These are phyloP conservation scores for Tetrahymena elliotti DNA, from an alignment of 73 alveolate species.

Conservation along the genomic window DNA sequence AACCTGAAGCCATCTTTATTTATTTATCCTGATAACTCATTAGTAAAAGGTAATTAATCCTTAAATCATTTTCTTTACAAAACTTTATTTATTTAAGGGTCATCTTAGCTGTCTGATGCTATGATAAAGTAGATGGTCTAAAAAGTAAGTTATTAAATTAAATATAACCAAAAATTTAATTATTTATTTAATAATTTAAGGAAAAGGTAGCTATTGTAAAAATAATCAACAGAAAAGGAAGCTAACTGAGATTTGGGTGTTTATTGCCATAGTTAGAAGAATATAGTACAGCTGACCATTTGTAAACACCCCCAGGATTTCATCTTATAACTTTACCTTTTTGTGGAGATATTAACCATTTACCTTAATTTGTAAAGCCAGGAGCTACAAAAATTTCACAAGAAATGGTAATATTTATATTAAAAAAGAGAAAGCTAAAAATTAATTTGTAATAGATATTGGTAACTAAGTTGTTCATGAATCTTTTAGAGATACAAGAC, in stretches of 20 bases:
- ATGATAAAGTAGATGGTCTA: slow-evolving; percentile 64
- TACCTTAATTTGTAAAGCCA: neutral
- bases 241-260: slow-evolving; percentile 71
- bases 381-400: slow-evolving; percentile 1
- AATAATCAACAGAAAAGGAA: slow-evolving; percentile 4
- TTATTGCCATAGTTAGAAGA: slow-evolving; percentile 63
- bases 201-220: slow-evolving; percentile 38
- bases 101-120: slow-evolving; percentile 74
- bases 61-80: neutral
- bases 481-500: slow-evolving; percentile 17
- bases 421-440: neutral
- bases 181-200: slow-evolving; percentile 71
- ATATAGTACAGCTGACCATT: slow-evolving; percentile 5
- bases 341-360: slow-evolving; percentile 53
- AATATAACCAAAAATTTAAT: neutral
- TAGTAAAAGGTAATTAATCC: neutral
- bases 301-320: slow-evolving; percentile 59
- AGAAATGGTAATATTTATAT: slow-evolving; percentile 21
- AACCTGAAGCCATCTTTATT: slow-evolving; percentile 74
- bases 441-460: neutral
- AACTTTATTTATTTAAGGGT: slow-evolving; percentile 5
- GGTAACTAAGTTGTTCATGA: slow-evolving; percentile 5
- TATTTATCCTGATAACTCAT: slow-evolving; percentile 80
- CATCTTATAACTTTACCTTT: slow-evolving; percentile 45
- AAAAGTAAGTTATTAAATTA: neutral